Conservation (phyloP, 352 stramenopile species). For the Globisporangium cylindrosporum region DNA sequence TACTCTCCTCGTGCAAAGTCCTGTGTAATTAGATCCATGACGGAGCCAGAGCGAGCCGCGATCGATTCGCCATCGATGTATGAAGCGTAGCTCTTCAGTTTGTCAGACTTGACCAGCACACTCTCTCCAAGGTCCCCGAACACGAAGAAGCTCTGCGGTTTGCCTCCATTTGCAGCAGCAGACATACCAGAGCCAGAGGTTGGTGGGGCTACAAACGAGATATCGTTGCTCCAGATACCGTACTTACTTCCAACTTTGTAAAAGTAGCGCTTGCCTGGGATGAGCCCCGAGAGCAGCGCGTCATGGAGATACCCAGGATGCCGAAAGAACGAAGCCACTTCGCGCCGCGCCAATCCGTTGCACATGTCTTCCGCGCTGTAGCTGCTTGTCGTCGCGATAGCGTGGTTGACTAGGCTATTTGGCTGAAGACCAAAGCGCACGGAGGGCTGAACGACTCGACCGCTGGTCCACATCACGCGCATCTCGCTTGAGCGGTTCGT, state of each 20-base stretch:
- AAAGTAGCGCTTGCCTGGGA: neutral
- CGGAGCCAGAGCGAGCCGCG: neutral
- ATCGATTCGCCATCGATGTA: neutral
- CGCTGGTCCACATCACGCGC: constrained; percentile 55
- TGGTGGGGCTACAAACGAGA: neutral
- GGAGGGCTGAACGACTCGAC: constrained; percentile 24
- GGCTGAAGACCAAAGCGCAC: constrained; percentile 29
- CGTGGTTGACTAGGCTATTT: neutral
- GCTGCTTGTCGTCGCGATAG: neutral
- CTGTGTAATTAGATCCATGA: neutral
- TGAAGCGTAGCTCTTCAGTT: neutral
- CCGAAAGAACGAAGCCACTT: neutral
- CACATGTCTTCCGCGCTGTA: neutral
- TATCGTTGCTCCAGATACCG: neutral
- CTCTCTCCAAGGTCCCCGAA: neutral
- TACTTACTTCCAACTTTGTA: neutral
- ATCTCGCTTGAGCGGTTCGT: constrained; percentile 29
- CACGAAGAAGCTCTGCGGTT: neutral
- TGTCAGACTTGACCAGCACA: neutral
- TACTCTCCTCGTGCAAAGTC: neutral
- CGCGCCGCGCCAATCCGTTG: neutral
- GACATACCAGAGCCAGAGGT: neutral
- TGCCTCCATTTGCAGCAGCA: neutral
- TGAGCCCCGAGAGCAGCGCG: neutral
- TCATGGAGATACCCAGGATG: neutral